A percentile compares a stretch with the other conserved stretches of the same genome.
These are phyloP conservation scores for Aureobasidium sp. DNA, from an alignment of 2,329 filamentous ascomycete genomes.

Conservation along the genomic window DNA sequence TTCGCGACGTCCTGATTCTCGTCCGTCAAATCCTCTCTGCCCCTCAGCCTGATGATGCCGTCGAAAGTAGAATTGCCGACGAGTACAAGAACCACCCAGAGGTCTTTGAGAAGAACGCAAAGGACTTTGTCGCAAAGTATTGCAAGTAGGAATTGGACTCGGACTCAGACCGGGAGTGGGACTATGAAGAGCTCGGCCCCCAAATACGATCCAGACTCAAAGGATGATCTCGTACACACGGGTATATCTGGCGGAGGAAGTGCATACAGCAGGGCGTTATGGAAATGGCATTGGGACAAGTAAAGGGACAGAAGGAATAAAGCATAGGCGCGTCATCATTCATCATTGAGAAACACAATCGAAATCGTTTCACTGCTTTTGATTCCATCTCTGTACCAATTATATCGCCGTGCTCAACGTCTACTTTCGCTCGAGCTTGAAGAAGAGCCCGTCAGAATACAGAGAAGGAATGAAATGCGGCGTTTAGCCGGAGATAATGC, in stretches of 20 bases:
- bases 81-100: slow-evolving; percentile 64
- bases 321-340: not conserved
- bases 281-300: not conserved
- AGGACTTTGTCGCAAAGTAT: slow-evolving; percentile 66
- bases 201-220: not conserved
- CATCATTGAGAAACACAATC: not conserved
- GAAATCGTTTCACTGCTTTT: not conserved
- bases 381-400: not conserved
- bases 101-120: slow-evolving; percentile 67
- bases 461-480: not conserved
- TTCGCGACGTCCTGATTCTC: slow-evolving; percentile 68
- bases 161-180: not conserved
- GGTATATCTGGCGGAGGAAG: not conserved
- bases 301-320: not conserved
- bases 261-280: not conserved
- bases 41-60: slow-evolving; percentile 82
- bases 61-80: slow-evolving; percentile 79
- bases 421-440: not conserved
- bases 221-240: not conserved
- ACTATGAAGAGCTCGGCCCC: not conserved
- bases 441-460: not conserved
- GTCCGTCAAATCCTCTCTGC: slow-evolving; percentile 66
- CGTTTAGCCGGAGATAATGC: not conserved
- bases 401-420: no score
- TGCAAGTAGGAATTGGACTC: slow-evolving; percentile 4